These are phyloP conservation scores for Apiospora rasikravindrae DNA, from an alignment of 2,329 filamentous ascomycete species.

Conservation along the genomic window DNA sequence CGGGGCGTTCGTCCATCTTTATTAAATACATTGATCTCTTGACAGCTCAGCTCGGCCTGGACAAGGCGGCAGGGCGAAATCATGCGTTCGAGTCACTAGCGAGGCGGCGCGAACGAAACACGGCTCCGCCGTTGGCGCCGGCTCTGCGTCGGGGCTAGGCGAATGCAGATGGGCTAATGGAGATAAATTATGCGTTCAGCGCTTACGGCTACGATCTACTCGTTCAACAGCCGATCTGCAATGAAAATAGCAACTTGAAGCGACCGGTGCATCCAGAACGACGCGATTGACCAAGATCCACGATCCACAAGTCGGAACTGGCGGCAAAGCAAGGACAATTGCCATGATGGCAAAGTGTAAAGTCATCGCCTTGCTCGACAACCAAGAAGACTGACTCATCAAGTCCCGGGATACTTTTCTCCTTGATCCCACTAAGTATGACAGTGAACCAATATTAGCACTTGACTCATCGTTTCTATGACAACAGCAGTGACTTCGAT, in stretches of 20 bases:
- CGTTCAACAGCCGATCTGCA: background rate
- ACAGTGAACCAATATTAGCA: constrained; percentile 5
- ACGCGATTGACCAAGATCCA: background rate
- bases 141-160: background rate
- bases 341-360: too few relatives aligned
- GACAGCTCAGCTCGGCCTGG: background rate
- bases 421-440: constrained; percentile 27
- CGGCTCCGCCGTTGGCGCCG: background rate
- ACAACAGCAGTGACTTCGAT: background rate
- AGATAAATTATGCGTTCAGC: background rate
- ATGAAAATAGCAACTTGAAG: background rate
- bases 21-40: background rate
- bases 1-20: background rate
- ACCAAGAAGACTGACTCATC: background rate
- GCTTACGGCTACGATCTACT: background rate
- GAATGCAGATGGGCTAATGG: too few relatives aligned
- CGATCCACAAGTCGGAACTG: background rate
- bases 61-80: background rate
- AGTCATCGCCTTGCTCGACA: constrained; percentile 20
- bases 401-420: constrained; percentile 24
- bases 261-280: background rate
- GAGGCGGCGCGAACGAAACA: background rate
- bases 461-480: background rate
- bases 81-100: constrained; percentile 11
- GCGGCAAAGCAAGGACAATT: background rate